phyloP scores from a whole-genome alignment of 208 protist genomes.

The Acanthamoeba triangularis region DNA sequence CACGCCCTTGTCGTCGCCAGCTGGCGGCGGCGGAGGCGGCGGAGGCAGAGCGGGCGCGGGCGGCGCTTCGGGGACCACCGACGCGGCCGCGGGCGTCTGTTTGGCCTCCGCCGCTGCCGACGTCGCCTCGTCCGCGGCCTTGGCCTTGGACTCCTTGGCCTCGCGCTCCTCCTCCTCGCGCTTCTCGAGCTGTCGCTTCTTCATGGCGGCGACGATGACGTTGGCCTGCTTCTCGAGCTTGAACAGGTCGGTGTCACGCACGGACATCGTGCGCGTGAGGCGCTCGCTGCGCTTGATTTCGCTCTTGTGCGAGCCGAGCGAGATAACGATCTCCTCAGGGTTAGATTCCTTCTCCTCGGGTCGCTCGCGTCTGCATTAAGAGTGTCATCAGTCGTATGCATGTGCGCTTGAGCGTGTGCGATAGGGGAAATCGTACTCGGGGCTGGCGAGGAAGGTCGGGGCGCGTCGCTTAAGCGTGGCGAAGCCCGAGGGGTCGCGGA shows the following conservation, averaged over 20 bases:
- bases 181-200: conserved; percentile 23
- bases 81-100: not conserved
- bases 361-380: not conserved
- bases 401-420: too few relatives aligned
- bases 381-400: not conserved
- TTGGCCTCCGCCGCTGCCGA: not conserved
- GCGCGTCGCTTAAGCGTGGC: conserved; percentile 10
- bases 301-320: not conserved
- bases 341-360: not conserved
- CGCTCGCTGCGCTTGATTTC: conserved; percentile 14
- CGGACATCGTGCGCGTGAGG: not conserved
- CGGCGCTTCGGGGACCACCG: not conserved
- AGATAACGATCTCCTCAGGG: not conserved
- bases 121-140: not conserved
- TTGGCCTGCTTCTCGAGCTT: conserved; percentile 24
- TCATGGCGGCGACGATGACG: conserved; percentile 32
- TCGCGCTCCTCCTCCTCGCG: conserved; percentile 2
- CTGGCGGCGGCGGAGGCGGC: not conserved
- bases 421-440: not conserved
- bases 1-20: not conserved
- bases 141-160: not conserved
- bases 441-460: not conserved
- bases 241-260: conserved; percentile 14
- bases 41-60: not conserved
- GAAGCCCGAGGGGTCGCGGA: conserved; percentile 20